These are phyloP conservation scores for Talaromyces sp. DNA, from an alignment of 2,329 filamentous ascomycete genomes.

Conservation along the genomic window DNA sequence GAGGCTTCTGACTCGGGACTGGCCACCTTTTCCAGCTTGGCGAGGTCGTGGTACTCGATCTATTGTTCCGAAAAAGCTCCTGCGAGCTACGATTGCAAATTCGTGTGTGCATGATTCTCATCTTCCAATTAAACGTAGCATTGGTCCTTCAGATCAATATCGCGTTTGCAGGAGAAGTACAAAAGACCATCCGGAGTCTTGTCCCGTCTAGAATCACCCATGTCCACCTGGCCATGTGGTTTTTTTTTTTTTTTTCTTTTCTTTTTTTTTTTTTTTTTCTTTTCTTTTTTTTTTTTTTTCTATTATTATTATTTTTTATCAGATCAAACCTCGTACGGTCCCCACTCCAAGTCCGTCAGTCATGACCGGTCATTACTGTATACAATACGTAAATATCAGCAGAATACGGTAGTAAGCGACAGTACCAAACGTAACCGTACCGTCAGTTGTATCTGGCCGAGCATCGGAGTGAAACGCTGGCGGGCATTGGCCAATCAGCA, in stretches of 20 bases:
- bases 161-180: neutral
- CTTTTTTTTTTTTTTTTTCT: constrained; percentile 1
- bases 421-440: neutral
- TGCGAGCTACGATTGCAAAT: neutral
- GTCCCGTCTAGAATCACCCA: neutral
- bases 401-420: neutral
- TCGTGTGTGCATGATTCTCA: neutral
- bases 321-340: neutral
- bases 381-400: neutral
- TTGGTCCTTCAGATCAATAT: neutral
- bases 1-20: neutral
- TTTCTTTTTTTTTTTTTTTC: neutral
- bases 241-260: neutral
- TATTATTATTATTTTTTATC: constrained; percentile 5
- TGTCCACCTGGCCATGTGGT: neutral
- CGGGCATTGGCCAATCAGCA: constrained; percentile 5
- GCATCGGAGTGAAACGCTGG: constrained; percentile 10
- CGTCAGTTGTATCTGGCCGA: neutral
- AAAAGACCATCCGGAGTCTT: neutral
- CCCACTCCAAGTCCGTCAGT: neutral
- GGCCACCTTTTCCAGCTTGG: neutral
- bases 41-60: neutral
- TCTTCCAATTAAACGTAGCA: neutral
- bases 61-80: neutral
- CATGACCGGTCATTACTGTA: neutral